Conservation (phyloP, 192 early-diverging fungal species). For the Rhizophagus sp. region DNA sequence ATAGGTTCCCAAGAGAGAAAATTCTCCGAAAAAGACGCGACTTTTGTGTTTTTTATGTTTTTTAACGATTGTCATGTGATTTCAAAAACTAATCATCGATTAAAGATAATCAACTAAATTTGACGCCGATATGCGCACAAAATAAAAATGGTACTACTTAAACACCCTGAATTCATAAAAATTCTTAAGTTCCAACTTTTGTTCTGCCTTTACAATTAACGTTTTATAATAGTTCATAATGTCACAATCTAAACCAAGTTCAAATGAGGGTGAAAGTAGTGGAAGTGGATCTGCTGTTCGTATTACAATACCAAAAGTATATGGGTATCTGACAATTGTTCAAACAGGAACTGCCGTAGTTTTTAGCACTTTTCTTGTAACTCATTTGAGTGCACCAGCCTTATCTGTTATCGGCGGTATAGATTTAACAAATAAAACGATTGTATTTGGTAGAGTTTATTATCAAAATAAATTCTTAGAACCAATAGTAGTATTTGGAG, state of each 20-base stretch:
- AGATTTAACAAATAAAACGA: slow-evolving; percentile 42
- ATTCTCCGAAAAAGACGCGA: too few relatives aligned
- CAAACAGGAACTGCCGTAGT: slow-evolving; percentile 35
- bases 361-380: slow-evolving; percentile 37
- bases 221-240: neutral
- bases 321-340: slow-evolving; percentile 18
- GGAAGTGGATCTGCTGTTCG: neutral
- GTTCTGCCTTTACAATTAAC: neutral
- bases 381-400: slow-evolving; percentile 38
- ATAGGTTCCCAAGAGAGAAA: too few relatives aligned
- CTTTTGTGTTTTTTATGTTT: too few relatives aligned
- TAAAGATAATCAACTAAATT: too few relatives aligned
- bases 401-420: slow-evolving; percentile 40
- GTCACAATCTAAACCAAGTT: neutral
- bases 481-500: slow-evolving; percentile 42
- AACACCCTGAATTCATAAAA: neutral
- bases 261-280: neutral
- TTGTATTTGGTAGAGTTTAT: slow-evolving; percentile 47
- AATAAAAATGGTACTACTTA: neutral
- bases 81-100: too few relatives aligned
- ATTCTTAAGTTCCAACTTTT: too few relatives aligned
- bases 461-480: slow-evolving; percentile 44
- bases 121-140: too few relatives aligned
- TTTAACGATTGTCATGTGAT: too few relatives aligned
- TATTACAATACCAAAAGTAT: slow-evolving; percentile 1